Percentiles rank a stretch among this genome's conserved stretches.
phyloP scores from a whole-genome alignment of 768 basidiomycete species.

The Calocybe indica region DNA sequence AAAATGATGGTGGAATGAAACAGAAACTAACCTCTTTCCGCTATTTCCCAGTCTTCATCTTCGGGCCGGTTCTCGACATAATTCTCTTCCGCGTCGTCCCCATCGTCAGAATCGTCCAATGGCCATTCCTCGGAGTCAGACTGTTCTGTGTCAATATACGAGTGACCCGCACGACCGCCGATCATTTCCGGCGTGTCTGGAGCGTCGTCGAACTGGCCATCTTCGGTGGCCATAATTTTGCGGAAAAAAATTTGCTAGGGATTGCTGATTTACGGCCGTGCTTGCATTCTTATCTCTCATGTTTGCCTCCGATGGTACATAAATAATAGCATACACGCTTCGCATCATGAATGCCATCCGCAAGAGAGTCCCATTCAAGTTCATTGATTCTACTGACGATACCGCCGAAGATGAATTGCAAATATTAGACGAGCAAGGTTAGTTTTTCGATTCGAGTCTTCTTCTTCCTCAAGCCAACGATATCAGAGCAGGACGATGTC shows the following conservation, averaged over 20 bases:
- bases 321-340: not conserved
- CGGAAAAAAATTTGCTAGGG: not conserved
- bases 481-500: conserved; percentile 55
- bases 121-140: conserved; percentile 26
- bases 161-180: conserved; percentile 21
- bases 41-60: conserved; percentile 86
- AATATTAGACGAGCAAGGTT: conserved; percentile 53
- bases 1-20: not conserved
- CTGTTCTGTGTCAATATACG: conserved; percentile 39
- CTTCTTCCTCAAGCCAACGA: not conserved
- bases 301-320: no score
- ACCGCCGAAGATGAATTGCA: conserved; percentile 19
- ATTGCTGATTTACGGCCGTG: no score
- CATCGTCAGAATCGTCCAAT: conserved; percentile 31
- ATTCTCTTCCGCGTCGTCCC: conserved; percentile 34
- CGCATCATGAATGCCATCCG: conserved; percentile 32
- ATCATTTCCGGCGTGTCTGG: conserved; percentile 18
- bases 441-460: not conserved
- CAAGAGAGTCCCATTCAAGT: conserved; percentile 40
- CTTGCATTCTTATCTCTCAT: no score
- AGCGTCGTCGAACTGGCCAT: conserved; percentile 63
- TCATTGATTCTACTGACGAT: conserved; percentile 18
- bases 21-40: conserved; percentile 60
- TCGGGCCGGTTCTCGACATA: conserved; percentile 62
- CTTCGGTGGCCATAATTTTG: conserved; percentile 21